These are phyloP conservation scores for Leptographium wingfieldii DNA, from an alignment of 2,329 filamentous ascomycete genomes.

Conservation along the genomic window DNA sequence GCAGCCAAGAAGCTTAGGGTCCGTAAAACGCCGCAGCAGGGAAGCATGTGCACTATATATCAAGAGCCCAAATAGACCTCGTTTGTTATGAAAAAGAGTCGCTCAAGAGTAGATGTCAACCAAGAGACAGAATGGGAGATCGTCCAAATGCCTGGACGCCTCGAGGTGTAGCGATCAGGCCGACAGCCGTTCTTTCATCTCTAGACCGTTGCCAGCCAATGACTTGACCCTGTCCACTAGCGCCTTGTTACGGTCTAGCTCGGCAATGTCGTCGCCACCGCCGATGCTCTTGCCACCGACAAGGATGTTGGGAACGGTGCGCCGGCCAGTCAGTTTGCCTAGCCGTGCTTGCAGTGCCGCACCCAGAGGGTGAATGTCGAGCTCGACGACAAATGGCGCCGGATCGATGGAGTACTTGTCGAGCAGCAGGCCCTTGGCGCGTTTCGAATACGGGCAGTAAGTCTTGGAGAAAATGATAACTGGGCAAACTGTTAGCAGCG, in stretches of 20 bases:
- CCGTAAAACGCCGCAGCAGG: neutral
- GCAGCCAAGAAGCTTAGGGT: neutral
- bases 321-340: constrained; percentile 59
- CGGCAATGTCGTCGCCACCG: constrained; percentile 74
- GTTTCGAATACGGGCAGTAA: constrained; percentile 77
- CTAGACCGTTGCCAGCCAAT: constrained; percentile 56
- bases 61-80: neutral
- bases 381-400: constrained; percentile 74
- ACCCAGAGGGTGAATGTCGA: constrained; percentile 72
- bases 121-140: neutral
- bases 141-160: neutral
- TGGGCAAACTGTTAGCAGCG: constrained; percentile 20
- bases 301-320: constrained; percentile 85
- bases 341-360: constrained; percentile 59
- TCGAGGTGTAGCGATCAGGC: neutral
- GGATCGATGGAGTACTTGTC: constrained; percentile 76
- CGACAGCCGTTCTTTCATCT: constrained; percentile 35
- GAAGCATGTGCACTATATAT: neutral
- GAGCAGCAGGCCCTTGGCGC: constrained; percentile 74
- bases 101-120: neutral
- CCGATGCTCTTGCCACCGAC: constrained; percentile 82
- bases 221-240: constrained; percentile 60
- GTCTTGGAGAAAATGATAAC: constrained; percentile 95
- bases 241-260: constrained; percentile 52
- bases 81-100: neutral